Evolutionary conservation across 345 rosid species (phyloP), one percentile per base, ranked within the genome.

Genomic region (Eucalyptus virginea): DNA sequence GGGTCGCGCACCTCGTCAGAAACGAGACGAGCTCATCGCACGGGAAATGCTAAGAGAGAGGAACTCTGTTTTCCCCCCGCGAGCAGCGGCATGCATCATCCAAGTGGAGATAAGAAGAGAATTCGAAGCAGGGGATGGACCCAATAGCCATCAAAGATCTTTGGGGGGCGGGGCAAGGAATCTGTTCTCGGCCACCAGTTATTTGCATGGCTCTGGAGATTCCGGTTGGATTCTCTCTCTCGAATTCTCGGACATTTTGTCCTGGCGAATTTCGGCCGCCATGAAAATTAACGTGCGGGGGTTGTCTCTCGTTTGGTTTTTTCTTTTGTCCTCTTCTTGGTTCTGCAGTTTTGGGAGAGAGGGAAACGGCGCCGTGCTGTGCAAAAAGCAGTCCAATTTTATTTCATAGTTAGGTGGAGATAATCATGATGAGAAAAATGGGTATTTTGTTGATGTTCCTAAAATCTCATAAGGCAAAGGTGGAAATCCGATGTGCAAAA

Each of bases 181-280:
- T 89, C 91, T 89, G 11, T 42, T 67, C 67, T 72, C 30, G 90
- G 96, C 98, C 98, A 95, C 98, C 90, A 92, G 80, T 93, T 89
- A 88, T 89, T 92, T 92, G 94, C 93, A 93, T 93, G 98, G 97
- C 89, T 88, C 89, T 88, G 26, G 65, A 90, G 90, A 90, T 86
- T 88, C 91, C 4, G 40, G 58, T 49, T 49, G 51, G 47, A 85
- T 49, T 34, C 81, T 88, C 69, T 28, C 16, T 17, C 24, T 65
- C 72, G 8, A 67, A 62, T 72, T 81, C 88, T 30, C 65, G 16
- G 30, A 54, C 30, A 7, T 45, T 65, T 48, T 62, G 4, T 21
- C 3, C 6, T 15, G 51, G 16, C 87, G 24, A 77, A 54, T 32
- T 44, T 81, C 30, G 87, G 47, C 3, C 3, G 83, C 47, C 90